Conservation (phyloP, 495 filamentous ascomycete species). For the Daldinia loculata region DNA sequence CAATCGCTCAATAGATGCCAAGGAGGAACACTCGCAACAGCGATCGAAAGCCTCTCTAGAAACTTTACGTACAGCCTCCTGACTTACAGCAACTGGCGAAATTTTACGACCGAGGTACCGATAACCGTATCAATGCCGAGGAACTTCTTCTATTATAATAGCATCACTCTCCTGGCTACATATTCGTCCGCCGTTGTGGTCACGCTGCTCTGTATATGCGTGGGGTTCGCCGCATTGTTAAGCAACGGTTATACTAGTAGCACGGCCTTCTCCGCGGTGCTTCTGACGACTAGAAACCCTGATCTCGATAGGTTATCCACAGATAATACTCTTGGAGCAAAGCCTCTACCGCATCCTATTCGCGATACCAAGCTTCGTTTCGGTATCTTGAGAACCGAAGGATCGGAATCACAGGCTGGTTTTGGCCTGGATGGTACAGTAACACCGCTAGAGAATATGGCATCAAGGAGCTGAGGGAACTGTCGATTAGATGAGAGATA, state of each 20-base stretch:
- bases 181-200: neutral
- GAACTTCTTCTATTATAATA: slow-evolving; percentile 7
- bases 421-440: slow-evolving; percentile 20
- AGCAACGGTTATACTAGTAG: slow-evolving; percentile 31
- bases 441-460: neutral
- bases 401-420: slow-evolving; percentile 2
- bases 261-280: slow-evolving; percentile 25
- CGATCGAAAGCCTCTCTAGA: slow-evolving; percentile 26
- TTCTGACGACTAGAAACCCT: slow-evolving; percentile 32
- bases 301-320: slow-evolving; percentile 22
- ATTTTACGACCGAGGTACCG: slow-evolving; percentile 1
- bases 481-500: neutral
- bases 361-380: slow-evolving; percentile 24
- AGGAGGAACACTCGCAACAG: slow-evolving; percentile 20
- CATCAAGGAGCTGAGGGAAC: neutral
- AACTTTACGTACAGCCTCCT: slow-evolving; percentile 35
- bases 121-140: slow-evolving; percentile 13
- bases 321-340: slow-evolving; percentile 11
- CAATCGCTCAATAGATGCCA: neutral
- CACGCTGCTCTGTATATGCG: slow-evolving; percentile 12
- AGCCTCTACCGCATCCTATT: slow-evolving; percentile 18
- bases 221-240: slow-evolving; percentile 19
- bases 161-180: neutral
- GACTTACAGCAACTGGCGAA: slow-evolving; percentile 25
- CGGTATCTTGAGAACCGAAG: slow-evolving; percentile 7